Evolutionary conservation across 106 monocot species (phyloP), one percentile per base, ranked within the genome.

Genomic region (Dactylorhiza incarnata): DNA sequence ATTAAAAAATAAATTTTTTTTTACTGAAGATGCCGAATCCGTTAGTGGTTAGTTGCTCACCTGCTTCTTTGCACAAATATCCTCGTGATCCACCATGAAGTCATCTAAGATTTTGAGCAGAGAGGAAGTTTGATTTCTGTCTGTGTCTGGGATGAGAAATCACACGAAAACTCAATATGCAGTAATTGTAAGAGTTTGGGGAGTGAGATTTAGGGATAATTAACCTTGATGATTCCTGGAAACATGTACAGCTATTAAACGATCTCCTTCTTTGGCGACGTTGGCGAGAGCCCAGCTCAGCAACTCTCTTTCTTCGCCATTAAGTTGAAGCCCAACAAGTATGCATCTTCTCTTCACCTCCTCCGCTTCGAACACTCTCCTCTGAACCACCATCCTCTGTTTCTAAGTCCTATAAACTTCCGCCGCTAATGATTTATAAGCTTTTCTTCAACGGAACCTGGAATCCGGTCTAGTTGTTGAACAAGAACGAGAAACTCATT

Each of bases 231-330:
- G 82, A 76, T 79, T 79, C 62, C 87, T 82, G 73, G 73, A 89
- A 80, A 97, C 84, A 81, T 91, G 89, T 49, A 87, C 82, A 0
- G 89, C 96, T 5, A 94, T 22, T 12, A 97, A 78, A 10, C 85
- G 82, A 54, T 97, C 93, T 7, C 84, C 91, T 54, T 75, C 43
- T 77, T 76, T 47, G 7, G 90, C 83, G 15, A 82, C 68, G 24
- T 83, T 84, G 20, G 51, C 73, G 43, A 97, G 77, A 51, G 84
- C 82, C 86, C 87, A 93, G 43, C 83, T 58, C n/a, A 97, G 89
- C 76, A 97, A 77, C 11, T 97, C 89, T 29, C 82, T 82, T 37
- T 89, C 93, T 75, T 83, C 82, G 48, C 70, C 80, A 75, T 91
- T 86, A 72, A 94, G 72, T 52, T 81, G 87, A 17, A 91, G 61